Percentiles rank a stretch among this genome's conserved stretches.
These are phyloP conservation scores for Thraustochytrium striatum DNA, from an alignment of 352 stramenopile species.

Conservation along the genomic window DNA sequence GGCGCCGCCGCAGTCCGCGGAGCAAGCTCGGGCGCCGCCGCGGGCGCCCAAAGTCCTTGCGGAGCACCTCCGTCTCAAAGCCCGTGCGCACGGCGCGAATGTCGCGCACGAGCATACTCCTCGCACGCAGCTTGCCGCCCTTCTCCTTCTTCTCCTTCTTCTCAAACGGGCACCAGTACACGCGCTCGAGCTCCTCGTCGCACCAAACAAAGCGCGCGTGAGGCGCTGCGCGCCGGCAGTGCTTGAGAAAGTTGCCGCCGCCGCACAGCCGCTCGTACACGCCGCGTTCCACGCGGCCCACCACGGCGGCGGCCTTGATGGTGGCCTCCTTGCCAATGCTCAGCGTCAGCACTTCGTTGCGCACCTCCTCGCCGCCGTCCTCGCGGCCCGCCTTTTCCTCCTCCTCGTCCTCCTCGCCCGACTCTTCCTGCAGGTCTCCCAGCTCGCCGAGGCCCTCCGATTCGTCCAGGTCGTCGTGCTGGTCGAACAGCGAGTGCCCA, in stretches of 20 bases:
- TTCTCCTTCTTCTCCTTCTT: not conserved
- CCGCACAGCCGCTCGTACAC: slow-evolving; percentile 20
- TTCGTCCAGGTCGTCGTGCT: not conserved
- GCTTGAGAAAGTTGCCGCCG: slow-evolving; percentile 43
- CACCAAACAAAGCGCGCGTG: slow-evolving; percentile 45
- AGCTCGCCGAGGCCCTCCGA: not conserved
- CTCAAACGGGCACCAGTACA: slow-evolving; percentile 45
- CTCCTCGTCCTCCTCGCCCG: not conserved
- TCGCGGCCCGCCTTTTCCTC: not conserved
- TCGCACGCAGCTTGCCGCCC: not conserved
- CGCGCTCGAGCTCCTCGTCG: slow-evolving; percentile 15
- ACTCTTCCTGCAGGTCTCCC: not conserved
- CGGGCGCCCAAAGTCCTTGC: not conserved
- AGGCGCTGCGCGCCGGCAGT: not conserved
- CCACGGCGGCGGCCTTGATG: not conserved
- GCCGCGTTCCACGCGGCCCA: not conserved
- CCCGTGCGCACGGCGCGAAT: not conserved
- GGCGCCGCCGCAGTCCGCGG: too few relatives aligned
- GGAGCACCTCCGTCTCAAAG: slow-evolving; percentile 11
- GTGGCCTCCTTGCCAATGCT: not conserved
- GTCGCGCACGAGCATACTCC: not conserved
- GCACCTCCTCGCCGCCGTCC: not conserved
- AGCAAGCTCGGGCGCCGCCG: not conserved
- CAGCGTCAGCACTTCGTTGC: not conserved
- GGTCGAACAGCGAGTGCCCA: not conserved